phyloP scores from a whole-genome alignment of 805 yeast species.

The Isabelozyma gotoi region DNA sequence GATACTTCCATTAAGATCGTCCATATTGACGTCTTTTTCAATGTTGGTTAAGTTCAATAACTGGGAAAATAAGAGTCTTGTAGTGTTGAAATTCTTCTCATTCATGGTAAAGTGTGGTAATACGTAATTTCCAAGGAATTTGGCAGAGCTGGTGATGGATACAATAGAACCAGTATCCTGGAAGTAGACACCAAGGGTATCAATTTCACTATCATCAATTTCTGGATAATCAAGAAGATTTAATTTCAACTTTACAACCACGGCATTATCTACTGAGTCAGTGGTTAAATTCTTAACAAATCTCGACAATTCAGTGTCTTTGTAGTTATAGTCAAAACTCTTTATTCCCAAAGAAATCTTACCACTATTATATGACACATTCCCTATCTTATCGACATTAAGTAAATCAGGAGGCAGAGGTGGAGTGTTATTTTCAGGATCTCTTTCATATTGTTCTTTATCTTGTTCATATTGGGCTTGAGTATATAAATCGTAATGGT shows the following conservation, averaged over 20 bases:
- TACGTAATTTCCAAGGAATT: slow-evolving; percentile 60
- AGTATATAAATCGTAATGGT: slow-evolving; percentile 24
- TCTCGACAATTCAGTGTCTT: slow-evolving; percentile 15
- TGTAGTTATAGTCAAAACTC: slow-evolving; percentile 21
- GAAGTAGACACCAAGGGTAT: slow-evolving; percentile 63
- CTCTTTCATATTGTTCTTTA: slow-evolving; percentile 24
- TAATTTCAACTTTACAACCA: slow-evolving; percentile 28
- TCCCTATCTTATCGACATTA: slow-evolving; percentile 20
- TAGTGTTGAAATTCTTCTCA: slow-evolving; percentile 40
- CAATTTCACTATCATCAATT: slow-evolving; percentile 47
- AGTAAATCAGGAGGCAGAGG: slow-evolving; percentile 6
- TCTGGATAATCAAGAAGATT: slow-evolving; percentile 46
- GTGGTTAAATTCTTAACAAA: slow-evolving; percentile 6
- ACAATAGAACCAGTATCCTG: slow-evolving; percentile 64
- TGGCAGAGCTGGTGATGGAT: slow-evolving; percentile 59
- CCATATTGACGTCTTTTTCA: slow-evolving; percentile 37
- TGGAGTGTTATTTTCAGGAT: slow-evolving; percentile 22
- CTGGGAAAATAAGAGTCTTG: slow-evolving; percentile 45
- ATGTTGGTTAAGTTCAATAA: slow-evolving; percentile 44
- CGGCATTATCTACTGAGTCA: slow-evolving; percentile 29
- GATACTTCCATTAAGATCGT: slow-evolving; percentile 34
- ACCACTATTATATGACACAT: slow-evolving; percentile 28
- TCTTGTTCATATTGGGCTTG: slow-evolving; percentile 24
- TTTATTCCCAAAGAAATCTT: slow-evolving; percentile 21
- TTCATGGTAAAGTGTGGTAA: slow-evolving; percentile 55